Base-by-base conservation (phyloP, 2,329 filamentous ascomycete genomes). In the Fusarium anthophilum region DNA sequence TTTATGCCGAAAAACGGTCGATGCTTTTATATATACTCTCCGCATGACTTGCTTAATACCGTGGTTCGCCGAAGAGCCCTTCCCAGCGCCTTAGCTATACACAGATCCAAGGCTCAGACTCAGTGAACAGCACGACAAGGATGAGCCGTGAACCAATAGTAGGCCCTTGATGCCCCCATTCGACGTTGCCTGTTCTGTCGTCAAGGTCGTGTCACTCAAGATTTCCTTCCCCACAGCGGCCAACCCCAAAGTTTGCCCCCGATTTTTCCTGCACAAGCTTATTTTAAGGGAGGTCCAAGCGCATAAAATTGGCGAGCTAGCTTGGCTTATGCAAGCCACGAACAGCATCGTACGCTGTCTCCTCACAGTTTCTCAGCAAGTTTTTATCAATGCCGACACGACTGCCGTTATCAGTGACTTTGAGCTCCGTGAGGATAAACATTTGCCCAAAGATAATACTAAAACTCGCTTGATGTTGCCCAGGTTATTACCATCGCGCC, bases 231-330 rank as follows among this genome's bases (percentile, higher is more conserved):
- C 66, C 66, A 69, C 66, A 64, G 62, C 35, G 43, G 17, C n/a
- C 43, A 26, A 69, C 66, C 66, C 66, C 66, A 69, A 69, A 69
- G 41, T n/a, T n/a, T 26, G 18, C 50, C 61, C 63, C 43, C 44
- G 39, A 56, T 28, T 69, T 45, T 69, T 44, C 28, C 37, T 45
- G 26, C 64, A 50, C 66, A 69, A 69, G 64, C 64, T 69, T 69
- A 69, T 50, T 69, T 69, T 38, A 39, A 44, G 48, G 26, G 18
- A n/a, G 50, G 38, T 14, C 62, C 22, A 32, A 56, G 37, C 37
- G 28, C 26, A 22, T 41, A 26, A 22, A 35, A 38, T 24, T 37
- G 32, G 51, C 18, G 56, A 45, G 18, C 62, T 66, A 55, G 45
- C 63, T 67, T 67, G 28, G 44, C 39, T 56, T 30, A 55, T 50